A percentile compares a stretch with the other conserved stretches of the same genome.
phyloP scores from a whole-genome alignment of 75 land plant genomes.

The Cunninghamia lanceolata region DNA sequence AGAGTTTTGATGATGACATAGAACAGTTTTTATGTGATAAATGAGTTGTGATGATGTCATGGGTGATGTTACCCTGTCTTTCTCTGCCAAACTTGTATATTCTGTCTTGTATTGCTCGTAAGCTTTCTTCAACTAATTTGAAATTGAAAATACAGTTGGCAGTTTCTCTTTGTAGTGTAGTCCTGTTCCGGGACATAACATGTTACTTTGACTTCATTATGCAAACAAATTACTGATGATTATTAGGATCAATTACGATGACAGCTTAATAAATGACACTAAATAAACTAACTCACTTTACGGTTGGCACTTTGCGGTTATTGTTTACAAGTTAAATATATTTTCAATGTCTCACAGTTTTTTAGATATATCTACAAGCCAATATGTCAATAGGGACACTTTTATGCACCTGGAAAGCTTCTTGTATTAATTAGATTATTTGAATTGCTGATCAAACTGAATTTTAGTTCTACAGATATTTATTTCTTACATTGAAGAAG shows the following conservation, averaged over 20 bases:
- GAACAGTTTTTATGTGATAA: neutral
- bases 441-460: neutral
- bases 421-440: neutral
- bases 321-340: neutral
- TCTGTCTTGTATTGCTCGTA: neutral
- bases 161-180: neutral
- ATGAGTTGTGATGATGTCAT: neutral
- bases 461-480: conserved; percentile 57
- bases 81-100: neutral
- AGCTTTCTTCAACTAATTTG: neutral
- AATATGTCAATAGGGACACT: neutral
- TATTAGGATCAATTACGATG: neutral
- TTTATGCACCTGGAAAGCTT: neutral
- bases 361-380: neutral
- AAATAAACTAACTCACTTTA: neutral
- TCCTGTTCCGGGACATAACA: neutral
- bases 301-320: neutral
- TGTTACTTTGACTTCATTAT: neutral
- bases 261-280: neutral
- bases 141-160: neutral
- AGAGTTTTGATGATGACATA: neutral
- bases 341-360: neutral
- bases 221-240: neutral
- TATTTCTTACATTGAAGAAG: conserved; percentile 93
- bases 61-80: neutral